phyloP scores from a whole-genome alignment of 2,329 filamentous ascomycete genomes.

The Epichloe scottii region DNA sequence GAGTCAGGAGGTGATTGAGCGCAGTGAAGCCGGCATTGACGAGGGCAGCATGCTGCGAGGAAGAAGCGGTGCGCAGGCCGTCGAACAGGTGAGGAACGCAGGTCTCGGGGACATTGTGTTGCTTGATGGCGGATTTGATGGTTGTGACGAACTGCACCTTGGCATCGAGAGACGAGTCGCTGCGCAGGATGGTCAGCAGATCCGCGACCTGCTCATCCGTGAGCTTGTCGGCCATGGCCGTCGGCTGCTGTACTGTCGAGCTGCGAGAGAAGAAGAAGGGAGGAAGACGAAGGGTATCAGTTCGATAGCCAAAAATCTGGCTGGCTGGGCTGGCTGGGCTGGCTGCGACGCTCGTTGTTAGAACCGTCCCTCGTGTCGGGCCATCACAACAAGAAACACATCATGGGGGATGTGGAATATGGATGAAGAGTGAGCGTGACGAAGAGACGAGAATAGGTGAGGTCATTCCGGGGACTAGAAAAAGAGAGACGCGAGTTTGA shows the following conservation, averaged over 20 bases:
- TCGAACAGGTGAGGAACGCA: conserved; percentile 68
- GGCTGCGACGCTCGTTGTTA: not conserved
- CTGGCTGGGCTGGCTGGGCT: not conserved
- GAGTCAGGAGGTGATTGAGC: conserved; percentile 75
- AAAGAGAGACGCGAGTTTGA: not conserved
- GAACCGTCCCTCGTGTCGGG: not conserved
- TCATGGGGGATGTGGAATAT: not conserved
- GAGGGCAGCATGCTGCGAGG: conserved; percentile 64
- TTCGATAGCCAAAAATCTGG: not conserved
- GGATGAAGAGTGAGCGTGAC: not conserved
- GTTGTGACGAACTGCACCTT: conserved; percentile 60
- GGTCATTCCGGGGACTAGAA: not conserved
- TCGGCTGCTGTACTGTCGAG: conserved; percentile 2
- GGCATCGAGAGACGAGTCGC: conserved; percentile 54
- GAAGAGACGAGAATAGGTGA: not conserved
- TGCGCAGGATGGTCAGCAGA: conserved; percentile 39
- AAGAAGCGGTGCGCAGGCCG: conserved; percentile 61
- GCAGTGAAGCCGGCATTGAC: conserved; percentile 78
- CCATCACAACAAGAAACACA: too few species aligned
- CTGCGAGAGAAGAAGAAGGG: not conserved
- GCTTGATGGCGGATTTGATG: conserved; percentile 83
- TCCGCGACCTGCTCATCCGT: conserved; percentile 45
- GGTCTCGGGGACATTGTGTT: conserved; percentile 72
- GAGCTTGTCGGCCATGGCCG: conserved; percentile 42
- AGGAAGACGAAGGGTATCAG: not conserved